Evolutionary conservation across 2,329 filamentous ascomycete genomes (phyloP).

Genomic region (Ceratocystis cubensis): DNA sequence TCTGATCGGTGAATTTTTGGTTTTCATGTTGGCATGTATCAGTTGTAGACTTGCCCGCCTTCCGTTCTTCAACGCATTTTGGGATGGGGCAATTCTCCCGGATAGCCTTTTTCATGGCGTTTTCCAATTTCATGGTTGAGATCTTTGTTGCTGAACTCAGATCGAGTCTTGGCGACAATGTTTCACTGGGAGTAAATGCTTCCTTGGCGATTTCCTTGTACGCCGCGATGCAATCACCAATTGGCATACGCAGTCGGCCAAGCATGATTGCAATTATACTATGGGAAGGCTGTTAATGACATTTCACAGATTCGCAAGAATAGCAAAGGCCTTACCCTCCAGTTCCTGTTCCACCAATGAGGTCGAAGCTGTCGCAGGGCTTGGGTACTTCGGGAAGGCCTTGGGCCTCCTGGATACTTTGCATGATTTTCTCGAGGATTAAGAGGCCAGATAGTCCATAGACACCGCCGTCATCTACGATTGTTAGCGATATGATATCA

Average conservation of each 20-base stretch:
- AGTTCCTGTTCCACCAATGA: constrained; percentile 28
- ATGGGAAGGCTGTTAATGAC: not conserved
- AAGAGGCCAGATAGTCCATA: constrained; percentile 25
- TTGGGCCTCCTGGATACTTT: constrained; percentile 20
- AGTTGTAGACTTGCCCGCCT: not conserved
- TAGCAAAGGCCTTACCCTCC: constrained; percentile 23
- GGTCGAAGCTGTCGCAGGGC: constrained; percentile 26
- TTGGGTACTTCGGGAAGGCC: constrained; percentile 22
- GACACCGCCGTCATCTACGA: constrained; percentile 24
- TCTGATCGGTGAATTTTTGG: not conserved
- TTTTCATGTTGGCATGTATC: not conserved
- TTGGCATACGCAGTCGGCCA: not conserved
- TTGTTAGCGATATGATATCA: not conserved
- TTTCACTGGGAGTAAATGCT: not conserved
- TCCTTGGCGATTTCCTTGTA: not conserved
- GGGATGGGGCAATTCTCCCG: not conserved
- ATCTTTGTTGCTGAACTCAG: not conserved
- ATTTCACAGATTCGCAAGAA: not conserved
- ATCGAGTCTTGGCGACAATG: too few relatives aligned
- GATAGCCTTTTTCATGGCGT: not conserved
- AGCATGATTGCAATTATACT: not conserved
- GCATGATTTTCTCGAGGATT: constrained; percentile 25
- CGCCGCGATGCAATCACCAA: not conserved
- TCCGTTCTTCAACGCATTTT: not conserved
- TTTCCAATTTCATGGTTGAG: not conserved